phyloP scores from a whole-genome alignment of 805 yeast genomes.

The Zygoascus bituminiphila region DNA sequence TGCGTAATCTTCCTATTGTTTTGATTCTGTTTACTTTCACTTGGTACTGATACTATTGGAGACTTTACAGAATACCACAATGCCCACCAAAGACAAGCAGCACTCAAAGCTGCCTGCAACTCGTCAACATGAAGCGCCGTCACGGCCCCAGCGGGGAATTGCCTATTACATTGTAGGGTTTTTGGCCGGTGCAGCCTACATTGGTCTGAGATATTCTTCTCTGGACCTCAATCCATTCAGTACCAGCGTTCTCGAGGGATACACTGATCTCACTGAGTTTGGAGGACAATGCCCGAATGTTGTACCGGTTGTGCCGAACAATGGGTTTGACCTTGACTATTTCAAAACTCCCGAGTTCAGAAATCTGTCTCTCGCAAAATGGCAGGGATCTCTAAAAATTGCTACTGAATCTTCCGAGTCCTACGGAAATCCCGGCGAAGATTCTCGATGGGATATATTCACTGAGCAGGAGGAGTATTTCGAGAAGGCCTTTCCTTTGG shows the following conservation, averaged over 20 bases:
- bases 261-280: neutral
- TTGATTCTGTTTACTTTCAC: too few relatives aligned
- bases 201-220: neutral
- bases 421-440: slow-evolving; percentile 37
- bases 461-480: slow-evolving; percentile 44
- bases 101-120: too few relatives aligned
- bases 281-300: neutral
- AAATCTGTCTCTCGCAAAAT: slow-evolving; percentile 20
- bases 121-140: neutral
- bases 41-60: too few relatives aligned
- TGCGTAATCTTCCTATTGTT: too few relatives aligned
- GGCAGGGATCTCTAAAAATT: slow-evolving; percentile 48
- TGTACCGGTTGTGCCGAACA: neutral
- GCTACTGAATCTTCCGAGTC: slow-evolving; percentile 58
- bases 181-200: neutral
- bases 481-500: slow-evolving; percentile 44
- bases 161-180: neutral
- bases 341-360: slow-evolving; percentile 9
- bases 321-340: slow-evolving; percentile 2
- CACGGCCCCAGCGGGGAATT: too few relatives aligned
- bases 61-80: too few relatives aligned
- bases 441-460: slow-evolving; percentile 41
- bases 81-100: too few relatives aligned
- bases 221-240: neutral
- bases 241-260: neutral